These are phyloP conservation scores for Carpinus viminea DNA, from an alignment of 306 rosid species.

Conservation along the genomic window DNA sequence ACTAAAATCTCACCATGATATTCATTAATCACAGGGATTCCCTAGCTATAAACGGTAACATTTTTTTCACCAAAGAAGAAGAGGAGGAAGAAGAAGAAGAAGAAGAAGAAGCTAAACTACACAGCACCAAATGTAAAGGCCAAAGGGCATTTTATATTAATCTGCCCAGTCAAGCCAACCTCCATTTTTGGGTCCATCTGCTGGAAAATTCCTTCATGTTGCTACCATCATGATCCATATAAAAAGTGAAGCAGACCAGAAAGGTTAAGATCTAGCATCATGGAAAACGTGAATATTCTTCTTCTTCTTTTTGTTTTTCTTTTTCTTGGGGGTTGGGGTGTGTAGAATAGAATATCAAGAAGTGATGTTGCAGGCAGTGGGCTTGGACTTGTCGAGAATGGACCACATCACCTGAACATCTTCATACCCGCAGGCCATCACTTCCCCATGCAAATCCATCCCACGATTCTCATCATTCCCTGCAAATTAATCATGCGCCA, in stretches of 20 bases:
- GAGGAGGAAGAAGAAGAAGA: no score
- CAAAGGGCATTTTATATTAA: conserved; percentile 25
- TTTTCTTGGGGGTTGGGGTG: background rate
- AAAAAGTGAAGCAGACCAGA: conserved; percentile 10
- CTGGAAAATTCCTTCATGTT: background rate
- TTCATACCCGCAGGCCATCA: conserved; percentile 93
- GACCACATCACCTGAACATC: conserved; percentile 99
- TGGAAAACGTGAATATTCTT: conserved; percentile 20
- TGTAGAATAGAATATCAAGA: conserved; percentile 34
- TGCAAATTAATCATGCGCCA: no score
- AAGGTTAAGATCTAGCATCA: conserved; percentile 29
- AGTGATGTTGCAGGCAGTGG: conserved; percentile 50
- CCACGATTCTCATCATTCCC: conserved; percentile 42
- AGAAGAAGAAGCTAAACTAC: conserved; percentile 21
- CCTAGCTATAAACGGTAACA: conserved; percentile 34
- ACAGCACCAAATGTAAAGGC: conserved; percentile 20
- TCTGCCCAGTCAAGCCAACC: background rate
- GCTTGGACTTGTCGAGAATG: conserved; percentile 83
- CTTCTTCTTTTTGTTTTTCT: background rate
- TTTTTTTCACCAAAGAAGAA: background rate
- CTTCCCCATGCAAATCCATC: conserved; percentile 86
- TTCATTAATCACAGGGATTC: conserved; percentile 63
- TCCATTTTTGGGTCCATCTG: no score
- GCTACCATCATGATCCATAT: background rate
- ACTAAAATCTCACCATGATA: conserved; percentile 64